These are phyloP conservation scores for Paramecium tetraurelia DNA, from an alignment of 73 alveolate genomes.

Conservation along the genomic window DNA sequence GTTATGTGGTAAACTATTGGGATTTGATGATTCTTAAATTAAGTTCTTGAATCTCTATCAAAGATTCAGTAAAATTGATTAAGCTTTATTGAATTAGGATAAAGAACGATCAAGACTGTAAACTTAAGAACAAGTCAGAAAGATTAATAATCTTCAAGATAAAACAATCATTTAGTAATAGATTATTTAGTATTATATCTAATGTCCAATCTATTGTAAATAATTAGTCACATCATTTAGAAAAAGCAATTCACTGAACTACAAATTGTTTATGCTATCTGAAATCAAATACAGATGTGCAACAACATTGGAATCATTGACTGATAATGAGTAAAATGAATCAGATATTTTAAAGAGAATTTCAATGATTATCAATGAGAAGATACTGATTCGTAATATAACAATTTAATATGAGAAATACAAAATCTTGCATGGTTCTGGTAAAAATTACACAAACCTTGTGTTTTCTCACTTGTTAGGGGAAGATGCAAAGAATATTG, in stretches of 20 bases:
- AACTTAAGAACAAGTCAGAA: not conserved
- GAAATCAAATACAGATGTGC: slow-evolving; percentile 44
- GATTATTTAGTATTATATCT: not conserved
- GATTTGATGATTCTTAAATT: slow-evolving; percentile 23
- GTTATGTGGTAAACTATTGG: not conserved
- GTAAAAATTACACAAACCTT: not conserved
- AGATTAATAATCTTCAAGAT: not conserved
- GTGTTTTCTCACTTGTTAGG: slow-evolving; percentile 15
- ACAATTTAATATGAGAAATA: slow-evolving; percentile 14
- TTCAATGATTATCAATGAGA: not conserved
- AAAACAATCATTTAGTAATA: not conserved
- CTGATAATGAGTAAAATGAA: not conserved
- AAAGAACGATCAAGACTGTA: not conserved
- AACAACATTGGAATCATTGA: slow-evolving; percentile 34
- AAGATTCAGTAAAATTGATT: not conserved
- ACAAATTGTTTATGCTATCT: not conserved
- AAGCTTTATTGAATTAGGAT: not conserved
- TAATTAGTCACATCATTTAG: not conserved
- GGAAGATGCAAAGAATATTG: not conserved
- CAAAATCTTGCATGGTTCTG: not conserved
- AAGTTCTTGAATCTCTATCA: not conserved
- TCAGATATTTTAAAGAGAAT: not conserved
- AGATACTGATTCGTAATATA: not conserved
- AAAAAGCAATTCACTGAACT: not conserved
- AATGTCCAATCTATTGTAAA: not conserved